Conservation (phyloP, 1,284 basidiomycete genomes). For the Irpex sp. region DNA sequence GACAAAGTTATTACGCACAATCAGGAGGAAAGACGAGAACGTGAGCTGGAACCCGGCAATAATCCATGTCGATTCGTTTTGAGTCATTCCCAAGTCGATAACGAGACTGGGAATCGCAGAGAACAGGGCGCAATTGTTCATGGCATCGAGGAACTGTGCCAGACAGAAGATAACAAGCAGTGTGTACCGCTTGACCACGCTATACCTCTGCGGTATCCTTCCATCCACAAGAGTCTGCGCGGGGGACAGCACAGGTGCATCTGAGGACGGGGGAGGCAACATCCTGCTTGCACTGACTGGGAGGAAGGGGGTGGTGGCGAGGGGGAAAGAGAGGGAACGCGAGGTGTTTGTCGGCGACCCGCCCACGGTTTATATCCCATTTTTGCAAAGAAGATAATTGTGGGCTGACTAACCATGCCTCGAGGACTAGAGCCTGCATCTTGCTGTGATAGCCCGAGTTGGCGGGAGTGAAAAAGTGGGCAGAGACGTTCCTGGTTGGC, state of each 20-base stretch:
- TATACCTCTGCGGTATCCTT: slow-evolving; percentile 24
- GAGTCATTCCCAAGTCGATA: slow-evolving; percentile 23
- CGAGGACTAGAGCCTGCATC: neutral
- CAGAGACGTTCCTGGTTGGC: neutral
- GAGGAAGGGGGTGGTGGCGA: neutral
- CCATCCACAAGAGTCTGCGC: slow-evolving; percentile 26
- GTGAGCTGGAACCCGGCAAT: slow-evolving; percentile 32
- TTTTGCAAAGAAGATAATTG: neutral
- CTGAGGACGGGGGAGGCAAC: slow-evolving; percentile 2
- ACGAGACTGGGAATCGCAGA: slow-evolving; percentile 37
- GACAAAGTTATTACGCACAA: slow-evolving; percentile 19
- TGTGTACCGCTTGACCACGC: slow-evolving; percentile 23
- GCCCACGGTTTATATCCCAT: neutral
- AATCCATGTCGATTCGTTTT: slow-evolving; percentile 29
- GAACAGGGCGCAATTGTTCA: slow-evolving; percentile 46
- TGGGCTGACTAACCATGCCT: neutral
- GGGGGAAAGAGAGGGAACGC: neutral
- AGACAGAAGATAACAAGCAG: slow-evolving; percentile 42
- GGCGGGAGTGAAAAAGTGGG: neutral
- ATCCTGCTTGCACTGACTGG: neutral
- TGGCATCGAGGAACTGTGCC: slow-evolving; percentile 43
- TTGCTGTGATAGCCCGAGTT: neutral
- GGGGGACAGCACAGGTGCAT: slow-evolving; percentile 18
- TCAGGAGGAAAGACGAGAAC: slow-evolving; percentile 30
- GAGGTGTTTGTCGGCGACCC: neutral